Conservation (phyloP, 805 yeast genomes). For the Candida ovalis region DNA sequence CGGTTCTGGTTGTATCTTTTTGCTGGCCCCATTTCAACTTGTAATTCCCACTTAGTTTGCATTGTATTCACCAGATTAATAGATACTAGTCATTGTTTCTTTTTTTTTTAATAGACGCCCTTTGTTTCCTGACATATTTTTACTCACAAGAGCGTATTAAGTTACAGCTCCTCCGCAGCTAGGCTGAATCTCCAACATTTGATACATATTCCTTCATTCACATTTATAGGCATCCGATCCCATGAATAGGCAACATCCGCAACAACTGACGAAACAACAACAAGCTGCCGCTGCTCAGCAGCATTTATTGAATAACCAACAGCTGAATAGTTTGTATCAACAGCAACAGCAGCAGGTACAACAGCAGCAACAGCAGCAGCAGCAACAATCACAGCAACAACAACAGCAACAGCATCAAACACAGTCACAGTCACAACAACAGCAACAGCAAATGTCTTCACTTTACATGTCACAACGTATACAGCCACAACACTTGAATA, state of each 20-base stretch:
- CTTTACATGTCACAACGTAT: neutral
- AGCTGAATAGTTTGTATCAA: slow-evolving; percentile 5
- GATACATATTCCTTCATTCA: neutral
- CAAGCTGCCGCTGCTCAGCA: neutral
- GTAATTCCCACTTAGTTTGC: neutral
- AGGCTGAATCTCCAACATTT: too few species aligned
- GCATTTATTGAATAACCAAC: slow-evolving; percentile 1
- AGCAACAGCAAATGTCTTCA: slow-evolving; percentile 8
- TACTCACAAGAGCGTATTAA: too few species aligned
- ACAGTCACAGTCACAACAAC: slow-evolving; percentile 6
- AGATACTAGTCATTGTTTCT: too few species aligned
- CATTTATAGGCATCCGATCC: too few species aligned
- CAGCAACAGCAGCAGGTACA: slow-evolving; percentile 1
- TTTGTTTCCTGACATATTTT: too few species aligned
- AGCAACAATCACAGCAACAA: slow-evolving; percentile 7
- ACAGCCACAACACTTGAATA: slow-evolving; percentile 5
- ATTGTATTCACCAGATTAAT: too few species aligned
- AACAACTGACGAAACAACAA: neutral
- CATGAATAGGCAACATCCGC: slow-evolving; percentile 1
- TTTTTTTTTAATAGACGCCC: too few species aligned
- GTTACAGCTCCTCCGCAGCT: too few species aligned
- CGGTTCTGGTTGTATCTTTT: too few species aligned
- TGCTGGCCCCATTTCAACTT: too few species aligned
- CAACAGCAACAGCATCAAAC: slow-evolving; percentile 11
- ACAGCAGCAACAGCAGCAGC: slow-evolving; percentile 4